Evolutionary conservation across 2,329 filamentous ascomycete genomes (phyloP).

Genomic region (Cyphellophora europaea): DNA sequence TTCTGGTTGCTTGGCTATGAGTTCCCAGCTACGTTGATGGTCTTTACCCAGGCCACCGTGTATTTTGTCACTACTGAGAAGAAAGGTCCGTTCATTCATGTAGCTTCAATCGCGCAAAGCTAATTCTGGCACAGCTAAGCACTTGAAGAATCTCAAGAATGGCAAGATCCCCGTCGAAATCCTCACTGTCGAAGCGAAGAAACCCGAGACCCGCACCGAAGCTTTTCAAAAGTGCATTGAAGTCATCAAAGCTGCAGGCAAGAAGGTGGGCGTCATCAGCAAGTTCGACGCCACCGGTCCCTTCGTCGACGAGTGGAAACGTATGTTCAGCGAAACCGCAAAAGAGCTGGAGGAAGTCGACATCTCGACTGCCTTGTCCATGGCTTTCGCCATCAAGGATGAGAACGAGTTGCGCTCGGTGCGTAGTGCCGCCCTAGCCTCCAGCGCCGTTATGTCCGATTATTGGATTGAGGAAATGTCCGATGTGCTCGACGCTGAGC

Average conservation of each 20-base stretch:
- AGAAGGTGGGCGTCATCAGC: constrained; percentile 77
- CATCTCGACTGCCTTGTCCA: constrained; percentile 70
- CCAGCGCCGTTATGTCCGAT: constrained; percentile 86
- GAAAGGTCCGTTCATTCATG: constrained; percentile 57
- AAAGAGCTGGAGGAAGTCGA: constrained; percentile 87
- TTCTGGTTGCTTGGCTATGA: constrained; percentile 99
- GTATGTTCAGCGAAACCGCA: constrained; percentile 63
- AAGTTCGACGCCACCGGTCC: constrained; percentile 80
- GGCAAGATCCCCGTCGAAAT: constrained; percentile 91
- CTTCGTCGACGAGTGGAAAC: constrained; percentile 96
- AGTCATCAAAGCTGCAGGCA: constrained; percentile 78
- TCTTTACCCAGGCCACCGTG: constrained; percentile 78
- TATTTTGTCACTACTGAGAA: constrained; percentile 94
- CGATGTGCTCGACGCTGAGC: constrained; percentile 86
- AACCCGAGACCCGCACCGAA: constrained; percentile 83
- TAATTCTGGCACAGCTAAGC: constrained; percentile 58
- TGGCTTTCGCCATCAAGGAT: constrained; percentile 86
- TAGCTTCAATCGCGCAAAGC: constrained; percentile 6
- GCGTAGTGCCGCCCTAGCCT: constrained; percentile 87
- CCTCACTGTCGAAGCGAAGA: constrained; percentile 73
- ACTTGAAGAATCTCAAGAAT: constrained; percentile 83
- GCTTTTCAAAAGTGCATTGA: constrained; percentile 77
- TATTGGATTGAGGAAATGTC: constrained; percentile 99
- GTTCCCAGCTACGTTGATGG: constrained; percentile 89
- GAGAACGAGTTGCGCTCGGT: constrained; percentile 91